Evolutionary conservation across 2,329 filamentous ascomycete species (phyloP), one percentile per base, ranked within the genome.

Genomic region (Talaromyces sp.): DNA sequence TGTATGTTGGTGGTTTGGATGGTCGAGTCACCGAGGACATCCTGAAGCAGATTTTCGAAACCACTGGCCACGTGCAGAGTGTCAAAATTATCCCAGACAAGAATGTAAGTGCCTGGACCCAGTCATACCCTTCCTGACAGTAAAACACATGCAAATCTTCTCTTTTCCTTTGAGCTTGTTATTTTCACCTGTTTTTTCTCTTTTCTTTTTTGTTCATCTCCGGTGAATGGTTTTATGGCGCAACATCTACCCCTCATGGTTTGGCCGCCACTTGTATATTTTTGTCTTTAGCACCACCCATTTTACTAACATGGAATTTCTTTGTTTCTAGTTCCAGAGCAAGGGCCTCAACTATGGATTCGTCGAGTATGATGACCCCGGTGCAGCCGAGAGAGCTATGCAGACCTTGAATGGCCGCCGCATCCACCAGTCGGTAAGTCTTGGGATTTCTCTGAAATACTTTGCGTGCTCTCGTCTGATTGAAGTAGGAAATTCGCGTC

Each of bases 71-170:
- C 79, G 95, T 99, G 66, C 90, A 96, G 80, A 97, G 92, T 73
- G 95, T 99, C 75, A 99, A 99, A 84, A 97, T 99, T 73, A 99
- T 99, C 75, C 95, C 95, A 58, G 95, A 99, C 83, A 99, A 99
- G 85, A 99, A 97, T 79, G 93, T 96, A 81, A 85, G 92, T 87
- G 64, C 42, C 49, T 22, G 5, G 44, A 22, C 11, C 19, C 9
- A 47, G 19, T 47, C 19, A 47, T 3, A 47, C n/a, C 44, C 19
- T 47, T 17, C 9, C 17, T 22, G 1, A 19, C 15, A 22, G 19
- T 2, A 11, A 22, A 22, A 6, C 44, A 47, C 44, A 47, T 47
- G 42, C n/a, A 25, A 11, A 10, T 11, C 1, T 6, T 25, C 44
- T 7, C n/a, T 47, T 39, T 47, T 47, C 19, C 19, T 25, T 47